Conservation (phyloP, 2,329 filamentous ascomycete species). For the Knufia fluminis region DNA sequence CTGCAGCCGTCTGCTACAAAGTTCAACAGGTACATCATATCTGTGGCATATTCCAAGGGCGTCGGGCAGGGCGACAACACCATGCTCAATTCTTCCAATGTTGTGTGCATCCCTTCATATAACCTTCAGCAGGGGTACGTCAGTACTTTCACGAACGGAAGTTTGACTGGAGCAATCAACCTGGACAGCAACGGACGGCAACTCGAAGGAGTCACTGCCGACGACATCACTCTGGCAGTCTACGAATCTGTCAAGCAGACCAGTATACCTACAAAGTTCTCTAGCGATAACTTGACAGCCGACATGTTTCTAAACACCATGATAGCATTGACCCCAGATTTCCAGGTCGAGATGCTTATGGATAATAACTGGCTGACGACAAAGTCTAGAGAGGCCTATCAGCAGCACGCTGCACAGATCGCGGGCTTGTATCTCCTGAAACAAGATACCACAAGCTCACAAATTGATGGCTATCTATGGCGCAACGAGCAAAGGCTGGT, state of each 20-base stretch:
- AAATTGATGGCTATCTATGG: not conserved
- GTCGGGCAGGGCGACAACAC: constrained; percentile 13
- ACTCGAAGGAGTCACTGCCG: constrained; percentile 9
- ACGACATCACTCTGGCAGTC: constrained; percentile 13
- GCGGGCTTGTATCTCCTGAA: constrained; percentile 15
- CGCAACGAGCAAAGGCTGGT: constrained; percentile 11
- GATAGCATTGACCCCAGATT: constrained; percentile 10
- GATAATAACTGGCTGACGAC: constrained; percentile 11
- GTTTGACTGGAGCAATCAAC: constrained; percentile 12
- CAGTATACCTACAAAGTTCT: not conserved
- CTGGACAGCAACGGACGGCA: constrained; percentile 7
- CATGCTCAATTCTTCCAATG: constrained; percentile 16
- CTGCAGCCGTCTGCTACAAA: constrained; percentile 12
- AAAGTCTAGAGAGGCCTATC: constrained; percentile 8
- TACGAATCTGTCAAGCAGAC: not conserved
- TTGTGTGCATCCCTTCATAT: constrained; percentile 16
- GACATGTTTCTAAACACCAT: constrained; percentile 14
- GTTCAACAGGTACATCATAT: constrained; percentile 12
- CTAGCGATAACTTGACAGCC: not conserved
- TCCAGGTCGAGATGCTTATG: constrained; percentile 10
- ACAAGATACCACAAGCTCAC: not conserved
- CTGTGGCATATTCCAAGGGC: constrained; percentile 14
- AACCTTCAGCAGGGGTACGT: constrained; percentile 11
- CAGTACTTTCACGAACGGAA: constrained; percentile 11
- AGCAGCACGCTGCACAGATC: constrained; percentile 12